Conservation (phyloP, 352 stramenopile species). For the Phytophthora melonis region DNA sequence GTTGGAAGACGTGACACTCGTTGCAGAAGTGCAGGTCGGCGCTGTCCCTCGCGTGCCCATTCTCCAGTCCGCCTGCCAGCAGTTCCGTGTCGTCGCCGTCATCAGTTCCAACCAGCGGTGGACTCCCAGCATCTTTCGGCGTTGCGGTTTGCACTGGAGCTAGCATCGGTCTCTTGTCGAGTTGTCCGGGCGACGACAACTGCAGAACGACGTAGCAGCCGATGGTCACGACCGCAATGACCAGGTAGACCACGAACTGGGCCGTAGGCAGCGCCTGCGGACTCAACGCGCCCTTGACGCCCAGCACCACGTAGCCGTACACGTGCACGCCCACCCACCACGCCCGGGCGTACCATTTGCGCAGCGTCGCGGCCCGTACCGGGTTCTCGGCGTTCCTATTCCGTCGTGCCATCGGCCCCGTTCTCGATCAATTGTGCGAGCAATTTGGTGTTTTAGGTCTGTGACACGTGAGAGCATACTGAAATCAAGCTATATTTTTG, state of each 20-base stretch:
- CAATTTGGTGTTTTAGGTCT: conserved; percentile 5
- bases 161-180: conserved; percentile 41
- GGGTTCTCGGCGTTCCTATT: conserved; percentile 41
- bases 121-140: conserved; percentile 4
- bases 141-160: conserved; percentile 24
- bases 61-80: conserved; percentile 29
- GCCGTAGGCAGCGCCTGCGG: conserved; percentile 40
- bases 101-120: conserved; percentile 22
- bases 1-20: conserved; percentile 67
- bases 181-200: conserved; percentile 67
- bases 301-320: conserved; percentile 69
- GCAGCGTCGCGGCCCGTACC: conserved; percentile 44
- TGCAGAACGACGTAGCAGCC: conserved; percentile 65
- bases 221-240: conserved; percentile 52
- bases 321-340: conserved; percentile 79
- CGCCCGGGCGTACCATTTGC: conserved; percentile 70
- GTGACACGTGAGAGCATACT: conserved; percentile 22
- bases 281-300: conserved; percentile 41
- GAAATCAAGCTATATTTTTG: conserved; percentile 35
- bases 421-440: not conserved
- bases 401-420: conserved; percentile 21
- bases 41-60: conserved; percentile 20
- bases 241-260: conserved; percentile 51
- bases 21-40: conserved; percentile 60
- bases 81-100: conserved; percentile 48